Evolutionary conservation across 345 rosid genomes (phyloP).

Genomic region (Carallia pectinifolia): DNA sequence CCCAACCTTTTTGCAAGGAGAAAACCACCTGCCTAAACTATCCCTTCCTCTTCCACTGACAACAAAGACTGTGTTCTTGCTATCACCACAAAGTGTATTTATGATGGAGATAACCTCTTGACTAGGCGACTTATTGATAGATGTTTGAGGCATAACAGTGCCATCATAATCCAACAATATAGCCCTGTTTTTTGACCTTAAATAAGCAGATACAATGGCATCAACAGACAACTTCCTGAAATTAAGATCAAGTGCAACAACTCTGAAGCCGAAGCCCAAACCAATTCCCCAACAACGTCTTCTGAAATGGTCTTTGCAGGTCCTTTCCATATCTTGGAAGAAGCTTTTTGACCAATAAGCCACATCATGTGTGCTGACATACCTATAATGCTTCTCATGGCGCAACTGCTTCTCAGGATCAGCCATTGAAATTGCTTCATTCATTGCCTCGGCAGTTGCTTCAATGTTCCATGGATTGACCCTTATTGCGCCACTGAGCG

Average conservation of each 20-base stretch:
- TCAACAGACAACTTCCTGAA: constrained; percentile 60
- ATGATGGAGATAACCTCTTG: constrained; percentile 49
- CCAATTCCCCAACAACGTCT: constrained; percentile 77
- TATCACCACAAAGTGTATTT: constrained; percentile 51
- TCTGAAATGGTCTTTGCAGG: constrained; percentile 68
- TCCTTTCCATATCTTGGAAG: constrained; percentile 72
- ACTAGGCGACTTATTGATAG: constrained; percentile 64
- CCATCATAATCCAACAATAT: constrained; percentile 72
- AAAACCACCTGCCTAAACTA: constrained; percentile 63
- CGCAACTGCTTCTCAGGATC: constrained; percentile 70
- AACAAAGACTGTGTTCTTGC: constrained; percentile 51
- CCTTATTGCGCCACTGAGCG: constrained; percentile 74
- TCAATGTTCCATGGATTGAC: constrained; percentile 75
- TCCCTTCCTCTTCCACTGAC: constrained; percentile 74
- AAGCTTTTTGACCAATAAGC: constrained; percentile 77
- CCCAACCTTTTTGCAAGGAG: constrained; percentile 58
- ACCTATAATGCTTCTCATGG: constrained; percentile 92
- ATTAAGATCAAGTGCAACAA: constrained; percentile 70
- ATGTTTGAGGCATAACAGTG: constrained; percentile 65
- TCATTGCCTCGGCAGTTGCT: constrained; percentile 72
- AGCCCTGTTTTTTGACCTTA: constrained; percentile 58
- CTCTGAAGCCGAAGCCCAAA: constrained; percentile 71
- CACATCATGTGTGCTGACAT: constrained; percentile 70
- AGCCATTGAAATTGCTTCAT: constrained; percentile 62
- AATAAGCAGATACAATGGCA: constrained; percentile 49